These are phyloP conservation scores for Mortierella sp. DNA, from an alignment of 371 early-diverging fungal species.

Conservation along the genomic window DNA sequence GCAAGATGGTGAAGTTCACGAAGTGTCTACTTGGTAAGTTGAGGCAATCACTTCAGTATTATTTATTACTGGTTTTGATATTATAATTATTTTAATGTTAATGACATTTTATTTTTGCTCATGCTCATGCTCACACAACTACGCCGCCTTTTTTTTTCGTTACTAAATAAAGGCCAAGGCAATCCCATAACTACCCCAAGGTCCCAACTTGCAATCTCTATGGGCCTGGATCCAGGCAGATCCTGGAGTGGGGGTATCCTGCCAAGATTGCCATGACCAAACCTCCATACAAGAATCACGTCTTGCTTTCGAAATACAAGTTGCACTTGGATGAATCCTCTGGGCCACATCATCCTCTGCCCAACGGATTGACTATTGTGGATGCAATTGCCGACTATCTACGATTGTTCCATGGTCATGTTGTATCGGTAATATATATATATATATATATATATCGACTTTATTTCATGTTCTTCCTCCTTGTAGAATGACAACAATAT, in stretches of 20 bases:
- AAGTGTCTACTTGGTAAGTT: constrained; percentile 44
- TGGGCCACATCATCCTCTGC: constrained; percentile 58
- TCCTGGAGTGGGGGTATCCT: constrained; percentile 56
- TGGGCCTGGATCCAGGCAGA: constrained; percentile 38
- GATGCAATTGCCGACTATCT: constrained; percentile 65
- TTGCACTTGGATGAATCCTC: constrained; percentile 64
- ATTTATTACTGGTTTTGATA: neutral
- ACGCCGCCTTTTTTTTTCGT: neutral
- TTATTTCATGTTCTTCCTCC: constrained; percentile 23
- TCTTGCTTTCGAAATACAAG: constrained; percentile 67
- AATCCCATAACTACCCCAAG: constrained; percentile 49
- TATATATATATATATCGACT: constrained; percentile 54
- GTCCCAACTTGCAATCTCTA: constrained; percentile 51
- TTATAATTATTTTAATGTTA: too few species aligned
- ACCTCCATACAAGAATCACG: constrained; percentile 65
- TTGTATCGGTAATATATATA: constrained; percentile 57
- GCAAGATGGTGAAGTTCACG: constrained; percentile 50
- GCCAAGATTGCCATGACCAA: constrained; percentile 66
- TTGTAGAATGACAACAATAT: neutral
- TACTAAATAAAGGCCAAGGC: constrained; percentile 28
- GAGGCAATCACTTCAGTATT: too few species aligned
- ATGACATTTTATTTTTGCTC: neutral
- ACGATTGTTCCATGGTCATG: constrained; percentile 60
- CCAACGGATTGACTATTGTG: constrained; percentile 59
- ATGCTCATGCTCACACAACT: neutral